Evolutionary conservation across 805 yeast species (phyloP).

Genomic region (Monosporozyma servazzii): DNA sequence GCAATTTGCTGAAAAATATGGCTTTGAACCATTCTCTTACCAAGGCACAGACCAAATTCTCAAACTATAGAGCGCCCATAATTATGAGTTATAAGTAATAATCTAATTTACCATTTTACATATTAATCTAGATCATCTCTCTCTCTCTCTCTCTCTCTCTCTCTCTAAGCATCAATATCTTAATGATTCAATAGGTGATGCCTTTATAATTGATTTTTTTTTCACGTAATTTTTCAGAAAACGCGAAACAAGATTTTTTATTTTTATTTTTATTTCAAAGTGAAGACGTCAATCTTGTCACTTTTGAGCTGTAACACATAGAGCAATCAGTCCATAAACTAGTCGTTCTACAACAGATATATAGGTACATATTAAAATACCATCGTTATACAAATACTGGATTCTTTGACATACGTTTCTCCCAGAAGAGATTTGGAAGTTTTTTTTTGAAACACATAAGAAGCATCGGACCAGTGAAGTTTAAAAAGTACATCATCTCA

Average conservation of each 20-base stretch:
- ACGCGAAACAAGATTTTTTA: not conserved
- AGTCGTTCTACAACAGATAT: not conserved
- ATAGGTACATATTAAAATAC: not conserved
- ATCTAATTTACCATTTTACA: too few relatives aligned
- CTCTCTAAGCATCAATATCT: too few relatives aligned
- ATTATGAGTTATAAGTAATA: not conserved
- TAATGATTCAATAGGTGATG: too few relatives aligned
- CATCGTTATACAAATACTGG: not conserved
- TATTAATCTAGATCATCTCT: too few relatives aligned
- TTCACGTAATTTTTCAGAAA: not conserved
- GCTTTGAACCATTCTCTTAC: slow-evolving; percentile 55
- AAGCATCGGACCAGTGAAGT: not conserved
- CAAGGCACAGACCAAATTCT: slow-evolving; percentile 49
- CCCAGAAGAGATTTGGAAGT: not conserved
- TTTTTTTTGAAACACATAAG: not conserved
- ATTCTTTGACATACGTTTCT: not conserved
- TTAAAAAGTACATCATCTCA: not conserved
- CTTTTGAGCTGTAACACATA: not conserved
- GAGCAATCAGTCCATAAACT: not conserved
- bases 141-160: too few relatives aligned
- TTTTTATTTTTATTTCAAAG: not conserved
- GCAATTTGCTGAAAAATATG: slow-evolving; percentile 62
- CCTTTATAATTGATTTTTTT: too few relatives aligned
- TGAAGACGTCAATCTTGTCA: not conserved
- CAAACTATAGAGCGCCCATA: slow-evolving; percentile 17